These are phyloP conservation scores for Coffea humblotiana DNA, from an alignment of 305 asterid genomes.

Conservation along the genomic window DNA sequence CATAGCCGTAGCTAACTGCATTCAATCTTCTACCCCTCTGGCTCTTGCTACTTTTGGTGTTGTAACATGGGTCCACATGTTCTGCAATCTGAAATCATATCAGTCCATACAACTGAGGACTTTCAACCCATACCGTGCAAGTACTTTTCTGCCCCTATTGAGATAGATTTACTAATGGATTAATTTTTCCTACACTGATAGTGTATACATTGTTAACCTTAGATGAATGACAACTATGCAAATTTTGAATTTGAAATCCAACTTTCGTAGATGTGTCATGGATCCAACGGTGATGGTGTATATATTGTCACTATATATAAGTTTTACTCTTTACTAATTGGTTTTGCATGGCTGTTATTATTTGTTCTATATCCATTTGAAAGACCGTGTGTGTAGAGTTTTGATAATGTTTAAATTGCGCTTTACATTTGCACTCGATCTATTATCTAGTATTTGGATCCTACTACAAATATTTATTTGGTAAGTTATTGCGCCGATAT, in stretches of 20 bases:
- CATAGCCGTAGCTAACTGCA: slow-evolving; percentile 73
- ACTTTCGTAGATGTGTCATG: no score
- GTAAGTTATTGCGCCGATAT: neutral
- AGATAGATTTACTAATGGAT: neutral
- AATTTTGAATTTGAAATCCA: no score
- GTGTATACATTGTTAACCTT: no score
- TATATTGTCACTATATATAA: no score
- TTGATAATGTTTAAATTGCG: neutral
- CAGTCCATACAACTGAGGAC: slow-evolving; percentile 96
- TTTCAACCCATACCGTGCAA: slow-evolving; percentile 94
- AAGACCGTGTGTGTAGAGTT: neutral
- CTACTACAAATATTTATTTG: neutral
- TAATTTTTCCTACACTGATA: no score
- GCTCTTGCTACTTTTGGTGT: slow-evolving; percentile 83
- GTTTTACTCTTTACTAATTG: no score
- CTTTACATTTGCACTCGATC: neutral
- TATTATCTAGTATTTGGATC: neutral
- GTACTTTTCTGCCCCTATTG: slow-evolving; percentile 37
- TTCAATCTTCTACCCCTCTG: slow-evolving; percentile 81
- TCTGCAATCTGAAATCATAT: slow-evolving; percentile 93
- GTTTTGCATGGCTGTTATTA: neutral
- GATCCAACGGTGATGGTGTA: no score
- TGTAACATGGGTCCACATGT: slow-evolving; percentile 93
- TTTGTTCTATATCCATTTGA: neutral
- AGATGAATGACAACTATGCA: no score